Evolutionary conservation across 2,329 filamentous ascomycete genomes (phyloP), one percentile per base, ranked within the genome.

Genomic region (Conoideocrella luteorostrata): DNA sequence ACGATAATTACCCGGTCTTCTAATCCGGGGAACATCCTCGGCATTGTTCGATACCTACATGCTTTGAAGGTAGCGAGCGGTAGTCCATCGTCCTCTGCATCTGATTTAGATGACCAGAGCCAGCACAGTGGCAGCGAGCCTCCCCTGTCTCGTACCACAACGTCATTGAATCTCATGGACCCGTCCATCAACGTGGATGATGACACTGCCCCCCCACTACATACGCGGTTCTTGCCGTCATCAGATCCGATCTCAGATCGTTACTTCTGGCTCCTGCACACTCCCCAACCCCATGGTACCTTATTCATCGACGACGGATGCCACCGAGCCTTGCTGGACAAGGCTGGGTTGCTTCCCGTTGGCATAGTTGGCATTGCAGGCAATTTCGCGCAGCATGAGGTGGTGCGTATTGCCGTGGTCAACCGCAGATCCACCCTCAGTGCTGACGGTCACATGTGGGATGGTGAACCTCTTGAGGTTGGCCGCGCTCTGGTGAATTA

Each of bases 181-280:
- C 41, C 54, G 1, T 53, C 54, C 11, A 52, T 49, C 22, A 49
- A 44, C 12, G 10, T 38, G 11, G 47, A 52, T 9, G 56, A 64
- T 38, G 45, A 56, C 41, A 26, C 54, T 22, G 57, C 64, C 36
- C 66, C 67, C 41, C 74, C 78, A 2, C 70, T 95, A 4, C 93
- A 98, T 65, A 98, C 93, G 3, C 84, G 93, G 45, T 98, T 98
- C 72, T 74, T 95, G 11, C 88, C 90, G 0, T 88, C 88, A 9
- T 71, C 77, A 0, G 81, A 86, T 21, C 90, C 91, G 1, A 93
- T 97, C 47, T 82, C 88, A 45, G 93, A 96, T 62, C 84, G 91
- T 49, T 89, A 93, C 60, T 97, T 98, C 74, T 98, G 93, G 93
- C 82, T 98, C 39, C 75, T 97, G 0, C 88, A 98, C 65, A 93